Evolutionary conservation across 352 stramenopile genomes (phyloP), one percentile per base, ranked within the genome.

Genomic region (Phytophthora macrochlamydospora): DNA sequence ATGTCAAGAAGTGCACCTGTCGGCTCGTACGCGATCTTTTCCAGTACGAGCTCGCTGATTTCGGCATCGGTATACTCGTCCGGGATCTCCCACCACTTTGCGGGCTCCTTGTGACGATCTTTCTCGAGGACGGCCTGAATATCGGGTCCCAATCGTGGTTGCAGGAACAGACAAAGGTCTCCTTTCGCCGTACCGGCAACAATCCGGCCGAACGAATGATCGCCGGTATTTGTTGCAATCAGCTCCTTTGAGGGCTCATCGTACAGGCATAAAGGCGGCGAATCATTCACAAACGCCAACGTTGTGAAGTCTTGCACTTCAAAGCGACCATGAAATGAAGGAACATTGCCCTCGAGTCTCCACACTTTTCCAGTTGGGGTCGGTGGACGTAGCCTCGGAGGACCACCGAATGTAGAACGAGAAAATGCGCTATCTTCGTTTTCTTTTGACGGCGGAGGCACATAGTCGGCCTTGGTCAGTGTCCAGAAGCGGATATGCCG

Each of bases 401-500:
- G 84, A 2, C 78, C 65, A 28, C 84, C 84, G 67, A 92, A 92
- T 2, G 78, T 69, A 1, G 79, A 89, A 2, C 82, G 74, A 40
- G 71, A 83, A 65, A 91, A 92, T 13, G 80, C 84, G 53, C 76
- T 86, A 13, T 91, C 64, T 37, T 76, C 78, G 7, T 68, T 87
- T 50, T 82, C 78, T 48, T 83, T 76, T 7, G 69, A 85, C 7
- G 53, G 29, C 4, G 79, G 66, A 2, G 76, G 56, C 7, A 71
- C 64, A 35, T 82, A 89, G 38, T 89, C 78, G 29, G 75, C 75
- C 49, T 86, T 87, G 9, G 78, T 81, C 31, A 92, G 65, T 5
- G 81, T 88, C 84, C 84, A 92, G 56, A 92, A 92, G 2, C 83
- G 76, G 51, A 91, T 92, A 62, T 92, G 84, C 5, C 83, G 76